phyloP scores from a whole-genome alignment of 176 grass and related monocot genomes.

The Avena insularis region DNA sequence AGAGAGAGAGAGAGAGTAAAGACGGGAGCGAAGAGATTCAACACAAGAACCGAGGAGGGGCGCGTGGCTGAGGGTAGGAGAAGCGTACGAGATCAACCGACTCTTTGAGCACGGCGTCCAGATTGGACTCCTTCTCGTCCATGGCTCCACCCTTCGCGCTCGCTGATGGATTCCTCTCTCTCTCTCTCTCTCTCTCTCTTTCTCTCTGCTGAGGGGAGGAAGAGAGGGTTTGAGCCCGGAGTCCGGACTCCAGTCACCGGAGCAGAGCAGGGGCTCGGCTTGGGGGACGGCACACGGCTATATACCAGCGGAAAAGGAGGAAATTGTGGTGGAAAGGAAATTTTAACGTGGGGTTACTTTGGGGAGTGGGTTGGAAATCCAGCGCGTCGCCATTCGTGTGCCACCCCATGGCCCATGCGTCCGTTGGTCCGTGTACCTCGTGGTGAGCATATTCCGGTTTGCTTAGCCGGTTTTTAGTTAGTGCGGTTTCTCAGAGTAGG shows the following conservation, averaged over 20 bases:
- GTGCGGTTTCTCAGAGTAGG: not conserved
- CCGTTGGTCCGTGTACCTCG: not conserved
- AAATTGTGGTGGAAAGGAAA: not conserved
- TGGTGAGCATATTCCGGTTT: not conserved
- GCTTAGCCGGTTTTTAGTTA: not conserved
- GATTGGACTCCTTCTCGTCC: constrained; percentile 65
- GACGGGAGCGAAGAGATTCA: constrained; percentile 19
- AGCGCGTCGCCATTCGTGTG: not conserved
- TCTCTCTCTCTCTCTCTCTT: no score
- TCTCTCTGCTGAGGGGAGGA: not conserved
- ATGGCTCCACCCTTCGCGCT: constrained; percentile 35
- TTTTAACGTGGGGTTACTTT: not conserved
- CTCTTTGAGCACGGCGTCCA: constrained; percentile 83
- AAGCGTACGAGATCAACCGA: constrained; percentile 63
- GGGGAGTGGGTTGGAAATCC: not conserved
- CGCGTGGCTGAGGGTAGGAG: not conserved
- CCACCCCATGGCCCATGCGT: constrained; percentile 4
- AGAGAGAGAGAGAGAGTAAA: not conserved
- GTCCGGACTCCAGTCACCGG: constrained; percentile 12
- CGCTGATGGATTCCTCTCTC: not conserved
- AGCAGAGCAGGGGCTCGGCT: not conserved
- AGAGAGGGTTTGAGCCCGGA: not conserved
- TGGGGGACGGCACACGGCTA: constrained; percentile 4
- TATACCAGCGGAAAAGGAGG: not conserved
- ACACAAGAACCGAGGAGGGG: not conserved